Evolutionary conservation across 2,329 filamentous ascomycete species (phyloP), one percentile per base, ranked within the genome.

Genomic region (Pseudogymnoascus sp.): DNA sequence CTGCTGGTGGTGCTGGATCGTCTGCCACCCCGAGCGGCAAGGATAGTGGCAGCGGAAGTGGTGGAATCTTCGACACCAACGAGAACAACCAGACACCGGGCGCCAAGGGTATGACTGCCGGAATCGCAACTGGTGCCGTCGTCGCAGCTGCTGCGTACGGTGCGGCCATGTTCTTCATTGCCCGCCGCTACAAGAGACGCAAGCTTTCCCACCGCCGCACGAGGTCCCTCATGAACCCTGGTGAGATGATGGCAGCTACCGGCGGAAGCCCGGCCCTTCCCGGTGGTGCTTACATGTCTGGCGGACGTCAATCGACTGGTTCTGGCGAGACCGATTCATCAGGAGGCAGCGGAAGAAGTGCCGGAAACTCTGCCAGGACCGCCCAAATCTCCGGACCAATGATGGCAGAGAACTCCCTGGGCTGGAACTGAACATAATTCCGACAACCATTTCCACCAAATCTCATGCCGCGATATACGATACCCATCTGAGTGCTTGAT

Each of bases 371-470:
- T 68, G 81, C 85, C 63, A 79, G 87, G 67, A 87, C 86, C 63
- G 83, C 86, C 72, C 85, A 86, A 75, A 90, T 91, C 72, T 89
- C 85, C 64, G 87, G 86, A 64, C 88, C 88, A 4, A 86, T 90
- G 70, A 89, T 89, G 86, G 85, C 87, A 11, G 88, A 90, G 77
- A 91, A 91, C 78, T 90, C 87, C 63, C 79, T 91, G 70, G 88
- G 88, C 69, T 91, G 88, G 88, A 90, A 89, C 75, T 90, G 79
- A 84, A 71, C 14, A 36, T 54, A 62, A 62, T 62, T 57, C 23
- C 31, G 61, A 62, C 23, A 36, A 62, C 48, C 10, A 62, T 62
- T 36, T 62, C 61, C 16, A 62, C 23, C 61, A 45, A 31, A 62
- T 34, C 43, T 51, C 51, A 51, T 67, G 63, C 43, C 63, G 64